These are phyloP conservation scores for Xylaria intraflava DNA, from an alignment of 495 filamentous ascomycete genomes.

Conservation along the genomic window DNA sequence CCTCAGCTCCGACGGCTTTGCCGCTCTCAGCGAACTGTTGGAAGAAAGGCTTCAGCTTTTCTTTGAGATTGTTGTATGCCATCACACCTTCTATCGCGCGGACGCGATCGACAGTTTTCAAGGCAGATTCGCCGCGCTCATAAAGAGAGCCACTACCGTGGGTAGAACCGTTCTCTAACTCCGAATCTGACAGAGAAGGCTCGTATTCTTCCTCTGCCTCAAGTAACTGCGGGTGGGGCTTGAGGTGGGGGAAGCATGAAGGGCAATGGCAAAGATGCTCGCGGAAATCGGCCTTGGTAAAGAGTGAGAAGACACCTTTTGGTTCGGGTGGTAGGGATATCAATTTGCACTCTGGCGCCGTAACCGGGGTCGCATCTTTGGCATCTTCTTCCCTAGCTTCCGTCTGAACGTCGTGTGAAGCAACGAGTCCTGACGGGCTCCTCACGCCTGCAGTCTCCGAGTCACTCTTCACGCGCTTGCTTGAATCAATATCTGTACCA, in stretches of 20 bases:
- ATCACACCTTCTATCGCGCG: conserved; percentile 93
- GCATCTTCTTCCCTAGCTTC: conserved; percentile 22
- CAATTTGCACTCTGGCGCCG: conserved; percentile 33
- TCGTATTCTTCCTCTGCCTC: conserved; percentile 93
- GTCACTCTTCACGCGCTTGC: conserved; percentile 54
- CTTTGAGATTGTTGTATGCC: conserved; percentile 92
- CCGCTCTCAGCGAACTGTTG: conserved; percentile 89
- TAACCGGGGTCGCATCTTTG: conserved; percentile 15
- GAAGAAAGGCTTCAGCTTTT: conserved; percentile 87
- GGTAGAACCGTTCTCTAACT: conserved; percentile 39
- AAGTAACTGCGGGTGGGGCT: conserved; percentile 65
- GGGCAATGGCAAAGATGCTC: conserved; percentile 69
- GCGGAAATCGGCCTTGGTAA: conserved; percentile 70
- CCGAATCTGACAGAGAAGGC: conserved; percentile 62
- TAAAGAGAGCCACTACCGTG: conserved; percentile 62
- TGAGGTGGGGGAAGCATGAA: conserved; percentile 67
- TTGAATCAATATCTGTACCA: background rate
- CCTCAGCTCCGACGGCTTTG: conserved; percentile 77
- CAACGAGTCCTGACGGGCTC: background rate
- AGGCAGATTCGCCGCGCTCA: conserved; percentile 82
- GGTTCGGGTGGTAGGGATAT: conserved; percentile 48
- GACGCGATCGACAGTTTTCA: conserved; percentile 85
- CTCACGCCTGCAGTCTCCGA: conserved; percentile 10
- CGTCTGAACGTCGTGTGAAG: conserved; percentile 4
- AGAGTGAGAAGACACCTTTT: conserved; percentile 62